Evolutionary conservation across 2,329 filamentous ascomycete genomes (phyloP), one percentile per base, ranked within the genome.

Genomic region (Akanthomyces muscarius): DNA sequence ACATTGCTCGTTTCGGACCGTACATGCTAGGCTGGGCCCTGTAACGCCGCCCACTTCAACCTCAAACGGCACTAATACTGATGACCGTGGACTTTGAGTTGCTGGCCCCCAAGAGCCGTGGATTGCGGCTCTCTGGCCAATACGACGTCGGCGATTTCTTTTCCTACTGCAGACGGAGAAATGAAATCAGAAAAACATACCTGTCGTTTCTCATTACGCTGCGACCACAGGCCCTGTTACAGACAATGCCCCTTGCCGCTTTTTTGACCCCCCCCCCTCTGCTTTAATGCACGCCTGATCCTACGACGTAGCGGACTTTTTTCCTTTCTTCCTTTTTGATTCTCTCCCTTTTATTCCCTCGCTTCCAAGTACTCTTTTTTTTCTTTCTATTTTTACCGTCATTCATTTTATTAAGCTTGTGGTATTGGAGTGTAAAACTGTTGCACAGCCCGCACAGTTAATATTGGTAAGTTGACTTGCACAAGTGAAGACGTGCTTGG

Each of bases 1-100:
- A 60, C 57, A 38, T 25, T 51, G 38, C 57, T 36, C 38, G 57
- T 60, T 60, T 60, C 57, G 57, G 57, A 60, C 47, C 36, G 23
- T 18, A 23, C 41, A 30, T 60, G 57, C 57, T 36, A 50, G 44
- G 16, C 38, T 56, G 41, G n/a, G 5, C 55, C 23, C 38, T 60
- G 57, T 48, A 60, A 60, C 55, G 55, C 41, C 45, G n/a, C 33
- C 23, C 10, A 44, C 44, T 13, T 23, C 36, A 45, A 60, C 48
- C 57, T 60, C 57, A 60, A 60, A 60, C 57, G 36, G 25, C 57
- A 60, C 57, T 60, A 60, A 48, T 30, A 3, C 28, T 30, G 21
- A 21, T 6, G 28, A 30, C 7, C 36, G 21, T 30, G 28, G 18
- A 23, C n/a, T 48, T 8, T 7, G 33, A 8, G 33, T 36, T 36